Evolutionary conservation across 2,329 filamentous ascomycete genomes (phyloP).

Genomic region (Chrysoporthe deuterocubensis): DNA sequence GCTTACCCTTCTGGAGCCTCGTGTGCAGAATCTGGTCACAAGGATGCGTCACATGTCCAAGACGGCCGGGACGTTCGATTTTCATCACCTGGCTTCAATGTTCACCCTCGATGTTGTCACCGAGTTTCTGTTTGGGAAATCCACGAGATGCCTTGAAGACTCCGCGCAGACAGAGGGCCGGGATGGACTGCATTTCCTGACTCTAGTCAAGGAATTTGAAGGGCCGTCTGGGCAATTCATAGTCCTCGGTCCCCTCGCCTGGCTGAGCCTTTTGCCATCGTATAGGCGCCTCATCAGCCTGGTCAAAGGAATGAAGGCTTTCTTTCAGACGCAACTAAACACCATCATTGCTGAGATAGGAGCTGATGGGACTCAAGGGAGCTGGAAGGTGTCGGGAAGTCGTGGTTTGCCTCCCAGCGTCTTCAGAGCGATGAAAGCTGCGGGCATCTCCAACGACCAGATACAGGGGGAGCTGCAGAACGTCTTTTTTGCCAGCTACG

Average conservation of each 20-base stretch:
- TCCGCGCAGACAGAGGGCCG: not conserved
- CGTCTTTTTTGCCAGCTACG: constrained; percentile 28
- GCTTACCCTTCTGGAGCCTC: constrained; percentile 22
- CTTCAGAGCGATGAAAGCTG: constrained; percentile 24
- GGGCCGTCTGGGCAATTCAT: constrained; percentile 24
- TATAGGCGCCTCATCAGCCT: constrained; percentile 5
- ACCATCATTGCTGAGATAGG: constrained; percentile 16
- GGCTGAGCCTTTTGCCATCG: constrained; percentile 16
- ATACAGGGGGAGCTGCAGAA: constrained; percentile 28
- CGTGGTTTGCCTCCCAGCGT: constrained; percentile 7
- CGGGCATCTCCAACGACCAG: constrained; percentile 10
- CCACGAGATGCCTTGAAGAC: constrained; percentile 13
- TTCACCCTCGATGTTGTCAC: constrained; percentile 27
- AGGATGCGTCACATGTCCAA: constrained; percentile 3
- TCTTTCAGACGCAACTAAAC: constrained; percentile 21
- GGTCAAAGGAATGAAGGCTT: constrained; percentile 27
- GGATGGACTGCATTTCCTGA: constrained; percentile 18
- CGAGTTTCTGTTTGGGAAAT: constrained; percentile 27
- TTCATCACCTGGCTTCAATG: constrained; percentile 21
- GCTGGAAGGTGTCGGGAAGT: not conserved
- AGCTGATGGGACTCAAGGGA: not conserved
- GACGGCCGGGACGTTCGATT: constrained; percentile 10
- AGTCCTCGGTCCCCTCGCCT: constrained; percentile 21
- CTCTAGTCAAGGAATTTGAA: constrained; percentile 24
- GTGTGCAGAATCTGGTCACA: constrained; percentile 17